Percentiles rank a stretch among this genome's conserved stretches.
Conservation (phyloP, 2,329 filamentous ascomycete genomes). For the Pseudocercospora cruenta region DNA sequence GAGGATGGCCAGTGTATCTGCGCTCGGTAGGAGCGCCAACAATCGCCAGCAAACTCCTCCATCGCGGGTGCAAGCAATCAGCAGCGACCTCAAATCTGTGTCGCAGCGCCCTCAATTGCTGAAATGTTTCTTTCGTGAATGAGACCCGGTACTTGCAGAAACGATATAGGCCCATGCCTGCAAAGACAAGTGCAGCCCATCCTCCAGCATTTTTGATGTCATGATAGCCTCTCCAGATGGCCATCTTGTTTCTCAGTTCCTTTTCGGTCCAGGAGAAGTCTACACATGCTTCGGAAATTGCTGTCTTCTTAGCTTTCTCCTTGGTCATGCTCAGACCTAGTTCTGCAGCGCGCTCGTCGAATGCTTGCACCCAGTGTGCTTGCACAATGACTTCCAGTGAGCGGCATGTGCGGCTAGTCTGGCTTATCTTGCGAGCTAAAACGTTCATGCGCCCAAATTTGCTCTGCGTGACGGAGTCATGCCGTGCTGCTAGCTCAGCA, state of each 20-base stretch:
- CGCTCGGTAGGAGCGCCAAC: conserved; percentile 49
- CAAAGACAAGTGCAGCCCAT: conserved; percentile 60
- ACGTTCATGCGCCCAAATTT: conserved; percentile 49
- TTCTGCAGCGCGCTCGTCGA: conserved; percentile 54
- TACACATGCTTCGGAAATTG: conserved; percentile 57
- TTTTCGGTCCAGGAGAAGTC: conserved; percentile 62
- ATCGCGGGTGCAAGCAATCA: conserved; percentile 42
- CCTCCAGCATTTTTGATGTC: conserved; percentile 62
- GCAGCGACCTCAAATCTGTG: conserved; percentile 48
- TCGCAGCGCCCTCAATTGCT: conserved; percentile 49
- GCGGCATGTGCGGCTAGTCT: conserved; percentile 58
- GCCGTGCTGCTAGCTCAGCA: conserved; percentile 24
- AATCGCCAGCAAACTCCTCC: conserved; percentile 55
- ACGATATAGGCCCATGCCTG: conserved; percentile 61
- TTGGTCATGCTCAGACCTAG: conserved; percentile 37
- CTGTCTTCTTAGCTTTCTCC: conserved; percentile 55
- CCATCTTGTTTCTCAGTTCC: conserved; percentile 58
- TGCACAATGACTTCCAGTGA: conserved; percentile 63
- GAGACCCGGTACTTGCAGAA: conserved; percentile 64
- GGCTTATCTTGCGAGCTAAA: conserved; percentile 50
- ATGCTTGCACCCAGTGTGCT: conserved; percentile 60
- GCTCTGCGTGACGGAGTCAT: conserved; percentile 28
- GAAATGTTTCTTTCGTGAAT: conserved; percentile 56
- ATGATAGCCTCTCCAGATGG: conserved; percentile 62
- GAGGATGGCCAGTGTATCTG: conserved; percentile 53